Conservation (phyloP, 2,329 filamentous ascomycete species). For the Phaeosphaeria sp. region DNA sequence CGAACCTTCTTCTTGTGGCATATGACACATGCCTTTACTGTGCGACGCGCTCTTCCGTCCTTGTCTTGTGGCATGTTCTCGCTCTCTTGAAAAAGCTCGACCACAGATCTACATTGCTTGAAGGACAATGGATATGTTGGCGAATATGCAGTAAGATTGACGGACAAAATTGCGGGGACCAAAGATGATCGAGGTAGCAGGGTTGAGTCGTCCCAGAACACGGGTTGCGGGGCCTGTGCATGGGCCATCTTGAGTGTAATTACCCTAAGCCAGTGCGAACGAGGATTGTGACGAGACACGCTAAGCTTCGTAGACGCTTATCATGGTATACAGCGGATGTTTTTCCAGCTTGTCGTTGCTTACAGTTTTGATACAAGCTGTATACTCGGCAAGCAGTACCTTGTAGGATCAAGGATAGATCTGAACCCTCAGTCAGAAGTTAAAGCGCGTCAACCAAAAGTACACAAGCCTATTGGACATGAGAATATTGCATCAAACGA, state of each 20-base stretch:
- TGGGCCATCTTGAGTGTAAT: not conserved
- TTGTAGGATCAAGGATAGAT: too few species aligned
- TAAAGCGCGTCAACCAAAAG: too few species aligned
- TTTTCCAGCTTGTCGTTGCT: too few species aligned
- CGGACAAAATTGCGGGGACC: conserved; percentile 1
- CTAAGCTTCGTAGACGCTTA: too few species aligned
- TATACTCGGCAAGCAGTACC: too few species aligned
- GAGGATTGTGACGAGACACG: too few species aligned
- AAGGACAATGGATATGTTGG: not conserved
- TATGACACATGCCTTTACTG: conserved; percentile 49
- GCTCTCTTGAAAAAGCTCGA: not conserved
- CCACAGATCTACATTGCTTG: not conserved
- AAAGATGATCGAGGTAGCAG: not conserved
- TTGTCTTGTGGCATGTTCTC: conserved; percentile 20
- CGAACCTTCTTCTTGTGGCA: conserved; percentile 53
- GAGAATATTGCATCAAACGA: too few species aligned
- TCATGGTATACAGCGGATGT: too few species aligned
- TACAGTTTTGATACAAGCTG: too few species aligned
- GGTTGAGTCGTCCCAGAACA: not conserved
- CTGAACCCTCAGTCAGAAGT: too few species aligned
- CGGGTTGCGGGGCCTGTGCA: not conserved
- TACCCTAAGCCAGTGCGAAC: not conserved
- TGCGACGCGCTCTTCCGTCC: conserved; percentile 30
- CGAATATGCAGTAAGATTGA: not conserved
- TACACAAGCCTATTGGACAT: too few species aligned